Evolutionary conservation across 129 eudicot genomes (phyloP), one percentile per base, ranked within the genome.

Genomic region (Centaurea solstitialis): DNA sequence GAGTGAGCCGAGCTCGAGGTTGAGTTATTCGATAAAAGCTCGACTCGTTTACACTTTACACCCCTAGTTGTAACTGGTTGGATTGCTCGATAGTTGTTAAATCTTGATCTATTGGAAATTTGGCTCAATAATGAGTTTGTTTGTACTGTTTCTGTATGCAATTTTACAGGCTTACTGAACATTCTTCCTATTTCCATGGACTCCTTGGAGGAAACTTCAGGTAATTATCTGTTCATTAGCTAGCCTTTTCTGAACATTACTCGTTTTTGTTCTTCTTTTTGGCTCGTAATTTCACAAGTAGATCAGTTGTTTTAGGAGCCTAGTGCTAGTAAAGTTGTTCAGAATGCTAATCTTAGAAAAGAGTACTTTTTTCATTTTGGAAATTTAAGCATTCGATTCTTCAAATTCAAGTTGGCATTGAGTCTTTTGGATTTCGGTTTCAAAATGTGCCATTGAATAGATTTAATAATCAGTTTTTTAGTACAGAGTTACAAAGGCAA

Each of bases 131-230:
- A 30, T 7, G 18, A 74, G 8, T 22, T 57, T 20, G 24, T 15
- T 53, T 24, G 24, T 45, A n/a, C 18, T 66, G 26, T 76, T 65
- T 22, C 20, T 40, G 65, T 80, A 3, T 50, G 7, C 67, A 12
- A 68, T 61, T 80, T 81, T 53, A 43, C 93, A 93, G 93, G 91
- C 88, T 94, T 4, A 87, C 84, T 72, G 87, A 85, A 75, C 81
- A 81, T 30, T 94, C 98, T 22, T 77, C 98, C 39, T 94, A 94
- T 76, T 91, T 94, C 59, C 89, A 85, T 75, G 94, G 91, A 62
- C 92, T 92, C 70, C 87, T 94, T 5, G 64, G 87, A 67, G 92
- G 96, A 68, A 86, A 84, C 68, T 94, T 91, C 72, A 81, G 98
- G 98, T 91, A 30, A 61, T n/a, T 70, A 21, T 76, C 13, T 30